A percentile compares a stretch with the other conserved stretches of the same genome.
Evolutionary conservation across 225 moss, liverwort and hornwort species (phyloP).

Genomic region (Straminergon stramineum): DNA sequence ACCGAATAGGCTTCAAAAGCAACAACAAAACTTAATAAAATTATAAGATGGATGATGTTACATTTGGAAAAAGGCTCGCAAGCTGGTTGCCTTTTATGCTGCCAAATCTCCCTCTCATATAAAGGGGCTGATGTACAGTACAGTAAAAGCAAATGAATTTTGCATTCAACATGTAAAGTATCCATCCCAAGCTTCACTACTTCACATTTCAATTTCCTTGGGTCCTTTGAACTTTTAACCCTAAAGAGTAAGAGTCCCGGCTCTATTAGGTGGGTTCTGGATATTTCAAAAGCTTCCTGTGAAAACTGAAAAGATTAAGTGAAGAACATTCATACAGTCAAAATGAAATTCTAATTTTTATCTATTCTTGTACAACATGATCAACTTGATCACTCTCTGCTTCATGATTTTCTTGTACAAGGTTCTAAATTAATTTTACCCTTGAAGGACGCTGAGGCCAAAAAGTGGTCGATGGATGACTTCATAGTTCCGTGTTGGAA

Average conservation of each 20-base stretch:
- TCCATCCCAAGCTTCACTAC: background rate
- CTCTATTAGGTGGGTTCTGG: background rate
- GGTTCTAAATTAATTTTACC: background rate
- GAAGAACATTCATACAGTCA: background rate
- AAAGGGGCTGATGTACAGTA: background rate
- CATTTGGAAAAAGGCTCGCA: fast-evolving
- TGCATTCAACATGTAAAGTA: background rate
- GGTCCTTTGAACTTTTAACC: background rate
- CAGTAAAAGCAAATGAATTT: background rate
- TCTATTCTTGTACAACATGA: background rate
- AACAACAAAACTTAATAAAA: background rate
- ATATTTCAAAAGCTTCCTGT: background rate
- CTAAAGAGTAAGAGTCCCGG: background rate
- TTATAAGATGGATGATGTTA: background rate
- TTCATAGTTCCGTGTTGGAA: background rate
- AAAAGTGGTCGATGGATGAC: background rate
- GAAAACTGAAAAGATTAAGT: too few relatives aligned
- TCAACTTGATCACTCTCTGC: background rate
- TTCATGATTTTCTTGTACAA: background rate
- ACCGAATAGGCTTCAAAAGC: background rate
- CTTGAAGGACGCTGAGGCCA: fast-evolving
- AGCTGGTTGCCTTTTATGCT: background rate
- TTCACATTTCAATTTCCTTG: background rate
- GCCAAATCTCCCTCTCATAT: background rate
- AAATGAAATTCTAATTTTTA: background rate